Percentiles rank a stretch among this genome's conserved stretches.
These are phyloP conservation scores for Cairneyella variabilis DNA, from an alignment of 495 filamentous ascomycete genomes.

Conservation along the genomic window DNA sequence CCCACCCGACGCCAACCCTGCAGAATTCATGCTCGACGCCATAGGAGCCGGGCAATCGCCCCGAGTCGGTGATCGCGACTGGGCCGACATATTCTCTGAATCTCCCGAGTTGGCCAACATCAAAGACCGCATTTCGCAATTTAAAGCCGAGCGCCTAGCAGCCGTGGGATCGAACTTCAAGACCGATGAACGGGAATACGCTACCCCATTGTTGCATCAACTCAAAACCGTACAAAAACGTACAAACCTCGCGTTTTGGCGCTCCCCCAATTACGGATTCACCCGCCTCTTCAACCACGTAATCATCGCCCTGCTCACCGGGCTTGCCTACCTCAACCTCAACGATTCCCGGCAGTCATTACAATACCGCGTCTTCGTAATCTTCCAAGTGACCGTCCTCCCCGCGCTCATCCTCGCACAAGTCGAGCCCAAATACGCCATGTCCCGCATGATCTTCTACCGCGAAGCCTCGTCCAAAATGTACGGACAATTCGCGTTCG, in stretches of 20 bases:
- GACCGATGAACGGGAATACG: slow-evolving; percentile 52
- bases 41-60: slow-evolving; percentile 76
- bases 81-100: slow-evolving; percentile 75
- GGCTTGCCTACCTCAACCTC: slow-evolving; percentile 75
- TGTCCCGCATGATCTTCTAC: slow-evolving; percentile 61
- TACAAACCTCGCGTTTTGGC: slow-evolving; percentile 69
- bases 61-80: slow-evolving; percentile 67
- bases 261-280: slow-evolving; percentile 67
- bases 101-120: slow-evolving; percentile 64
- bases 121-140: slow-evolving; percentile 61
- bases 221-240: slow-evolving; percentile 58
- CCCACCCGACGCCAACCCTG: slow-evolving; percentile 58
- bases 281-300: slow-evolving; percentile 78
- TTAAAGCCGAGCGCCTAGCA: slow-evolving; percentile 55
- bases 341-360: slow-evolving; percentile 64
- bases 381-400: slow-evolving; percentile 67
- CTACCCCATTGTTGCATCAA: slow-evolving; percentile 57
- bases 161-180: slow-evolving; percentile 67
- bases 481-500: slow-evolving; percentile 63
- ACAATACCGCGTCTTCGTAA: slow-evolving; percentile 74
- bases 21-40: slow-evolving; percentile 83
- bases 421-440: slow-evolving; percentile 62
- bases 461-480: slow-evolving; percentile 66
- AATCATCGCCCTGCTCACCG: slow-evolving; percentile 70
- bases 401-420: slow-evolving; percentile 34